Percentiles rank a stretch among this genome's conserved stretches.
Conservation (phyloP, 2,329 filamentous ascomycete genomes). For the Pyrenochaeta sp. region DNA sequence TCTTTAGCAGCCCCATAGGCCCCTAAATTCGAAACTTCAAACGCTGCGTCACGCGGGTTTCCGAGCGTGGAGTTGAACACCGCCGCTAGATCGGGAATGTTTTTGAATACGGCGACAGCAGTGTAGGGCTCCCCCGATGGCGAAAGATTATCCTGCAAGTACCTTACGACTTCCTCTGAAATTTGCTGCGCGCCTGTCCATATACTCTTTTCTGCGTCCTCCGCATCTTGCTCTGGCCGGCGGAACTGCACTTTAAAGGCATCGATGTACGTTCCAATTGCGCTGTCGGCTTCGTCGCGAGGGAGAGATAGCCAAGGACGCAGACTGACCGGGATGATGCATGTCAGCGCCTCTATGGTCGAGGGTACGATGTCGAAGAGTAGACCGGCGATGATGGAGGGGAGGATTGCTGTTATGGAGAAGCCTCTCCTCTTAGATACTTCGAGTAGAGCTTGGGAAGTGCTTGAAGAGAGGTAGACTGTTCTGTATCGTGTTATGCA, state of each 20-base stretch:
- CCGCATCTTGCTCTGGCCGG: background rate
- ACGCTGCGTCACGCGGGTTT: conserved; percentile 45
- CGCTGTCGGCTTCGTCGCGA: conserved; percentile 34
- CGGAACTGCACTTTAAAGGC: conserved; percentile 12
- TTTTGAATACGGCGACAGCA: conserved; percentile 11
- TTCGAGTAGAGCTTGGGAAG: conserved; percentile 34
- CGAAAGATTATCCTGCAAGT: conserved; percentile 11
- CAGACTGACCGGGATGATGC: conserved; percentile 45
- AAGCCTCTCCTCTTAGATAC: conserved; percentile 44
- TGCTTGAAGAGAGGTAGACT: conserved; percentile 37
- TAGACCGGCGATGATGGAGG: conserved; percentile 44
- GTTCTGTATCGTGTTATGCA: conserved; percentile 35
- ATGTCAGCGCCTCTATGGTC: conserved; percentile 36
- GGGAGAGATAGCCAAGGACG: conserved; percentile 31
- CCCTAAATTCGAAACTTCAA: conserved; percentile 57
- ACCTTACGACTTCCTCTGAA: conserved; percentile 1
- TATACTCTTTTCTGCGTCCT: background rate
- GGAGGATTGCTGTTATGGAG: conserved; percentile 48
- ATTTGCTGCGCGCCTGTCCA: background rate
- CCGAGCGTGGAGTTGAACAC: conserved; percentile 49
- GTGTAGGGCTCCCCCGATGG: conserved; percentile 13
- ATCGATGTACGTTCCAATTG: conserved; percentile 17
- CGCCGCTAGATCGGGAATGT: conserved; percentile 28
- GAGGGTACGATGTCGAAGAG: conserved; percentile 43
- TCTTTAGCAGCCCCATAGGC: conserved; percentile 19